phyloP scores from a whole-genome alignment of 177 flowering plant species.

The Vitis hybrid region DNA sequence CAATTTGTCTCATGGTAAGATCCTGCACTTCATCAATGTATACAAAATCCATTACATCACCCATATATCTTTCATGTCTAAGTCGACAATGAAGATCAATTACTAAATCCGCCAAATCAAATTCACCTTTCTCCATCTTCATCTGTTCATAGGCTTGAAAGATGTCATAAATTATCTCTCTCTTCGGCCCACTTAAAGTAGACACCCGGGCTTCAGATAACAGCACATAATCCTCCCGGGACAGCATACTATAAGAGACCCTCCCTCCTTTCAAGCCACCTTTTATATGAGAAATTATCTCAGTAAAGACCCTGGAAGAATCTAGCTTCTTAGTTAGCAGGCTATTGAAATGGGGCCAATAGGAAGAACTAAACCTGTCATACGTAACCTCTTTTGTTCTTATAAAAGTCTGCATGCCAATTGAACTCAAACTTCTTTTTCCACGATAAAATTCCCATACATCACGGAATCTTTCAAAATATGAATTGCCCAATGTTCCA shows the following conservation, averaged over 20 bases:
- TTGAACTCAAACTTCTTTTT: conserved; percentile 25
- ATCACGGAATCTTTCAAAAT: conserved; percentile 42
- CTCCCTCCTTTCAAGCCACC: conserved; percentile 47
- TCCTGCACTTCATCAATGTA: conserved; percentile 91
- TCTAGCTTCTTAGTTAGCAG: conserved; percentile 45
- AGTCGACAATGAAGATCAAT: conserved; percentile 58
- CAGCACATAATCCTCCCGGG: conserved; percentile 29
- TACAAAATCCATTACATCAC: conserved; percentile 63
- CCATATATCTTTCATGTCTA: conserved; percentile 28
- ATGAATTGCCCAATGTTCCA: conserved; percentile 52
- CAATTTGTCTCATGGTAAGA: conserved; percentile 75
- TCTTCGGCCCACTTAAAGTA: conserved; percentile 30
- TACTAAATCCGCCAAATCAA: conserved; percentile 62
- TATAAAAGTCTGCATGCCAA: conserved; percentile 35
- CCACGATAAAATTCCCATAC: conserved; percentile 14
- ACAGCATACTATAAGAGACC: conserved; percentile 32
- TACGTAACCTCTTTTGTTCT: conserved; percentile 43
- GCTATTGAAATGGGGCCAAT: conserved; percentile 61
- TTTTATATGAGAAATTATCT: conserved; percentile 65
- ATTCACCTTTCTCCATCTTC: conserved; percentile 44
- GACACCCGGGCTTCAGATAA: conserved; percentile 39
- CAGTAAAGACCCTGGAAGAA: conserved; percentile 43
- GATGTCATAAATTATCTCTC: conserved; percentile 56
- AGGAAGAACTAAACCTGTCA: conserved; percentile 32
- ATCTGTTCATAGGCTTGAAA: conserved; percentile 60